Evolutionary conservation across 768 basidiomycete genomes (phyloP), one percentile per base, ranked within the genome.

Genomic region (Asterophora parasitica): DNA sequence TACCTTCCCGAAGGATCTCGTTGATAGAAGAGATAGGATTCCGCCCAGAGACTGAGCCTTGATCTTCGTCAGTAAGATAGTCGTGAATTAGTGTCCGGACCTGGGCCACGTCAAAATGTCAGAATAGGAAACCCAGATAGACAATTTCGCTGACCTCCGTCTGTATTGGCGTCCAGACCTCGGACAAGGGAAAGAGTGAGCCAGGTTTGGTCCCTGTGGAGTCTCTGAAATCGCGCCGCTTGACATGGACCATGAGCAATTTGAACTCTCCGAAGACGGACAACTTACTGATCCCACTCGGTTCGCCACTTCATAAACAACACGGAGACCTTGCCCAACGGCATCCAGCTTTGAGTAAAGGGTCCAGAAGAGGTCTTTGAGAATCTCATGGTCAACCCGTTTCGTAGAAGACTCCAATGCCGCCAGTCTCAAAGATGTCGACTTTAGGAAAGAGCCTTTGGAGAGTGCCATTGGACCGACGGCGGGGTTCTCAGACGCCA

Each of bases 351-450:
- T 98, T 12, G 92, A 96, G 63, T 92, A 99, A 12, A 95, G 61
- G 2, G 95, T 96, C 95, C 95, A 98, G 65, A 98, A 98, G 30
- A 99, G 74, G 64, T 98, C 96, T 50, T 73, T 77, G 45, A 99
- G 64, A 11, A 88, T 86, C 59, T 95, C 92, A 50, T 91, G 88
- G 57, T 96, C 89, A 13, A 75, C 71, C 27, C 81, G 77, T 52
- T 83, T 87, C 0, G 81, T 70, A 13, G 83, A 79, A 6, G 83
- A 80, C 58, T 92, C 91, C 53, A 92, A 64, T 1, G 85, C 85
- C 13, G 83, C 75, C 20, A 89, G 73, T 33, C 90, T 77, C 48
- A 92, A 65, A 17, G 66, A 65, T 13, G 82, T 78, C 0, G 82
- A 72, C 17, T 73, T 72, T 44, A 79, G 61, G 17, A 62, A 62